These are phyloP conservation scores for Yamadazyma phyllophila DNA, from an alignment of 805 yeast genomes.

Conservation along the genomic window DNA sequence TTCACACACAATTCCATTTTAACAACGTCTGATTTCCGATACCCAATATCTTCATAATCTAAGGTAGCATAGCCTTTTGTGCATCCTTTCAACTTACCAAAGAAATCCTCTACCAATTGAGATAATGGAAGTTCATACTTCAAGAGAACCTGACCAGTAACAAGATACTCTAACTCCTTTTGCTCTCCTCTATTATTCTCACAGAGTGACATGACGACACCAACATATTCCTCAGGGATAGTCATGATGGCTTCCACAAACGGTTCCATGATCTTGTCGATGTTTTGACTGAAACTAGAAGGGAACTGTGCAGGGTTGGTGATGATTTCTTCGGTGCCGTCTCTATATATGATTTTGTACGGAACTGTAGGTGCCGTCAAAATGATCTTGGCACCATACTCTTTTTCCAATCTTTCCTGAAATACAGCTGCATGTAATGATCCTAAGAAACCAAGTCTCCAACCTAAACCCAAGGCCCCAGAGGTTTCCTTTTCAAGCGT, in stretches of 20 bases:
- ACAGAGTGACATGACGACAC: constrained; percentile 82
- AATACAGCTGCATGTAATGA: constrained; percentile 94
- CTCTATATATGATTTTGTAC: constrained; percentile 66
- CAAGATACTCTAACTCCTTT: constrained; percentile 69
- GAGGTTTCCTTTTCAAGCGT: constrained; percentile 88
- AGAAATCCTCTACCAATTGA: constrained; percentile 90
- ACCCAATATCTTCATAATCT: constrained; percentile 94
- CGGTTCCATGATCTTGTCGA: constrained; percentile 69
- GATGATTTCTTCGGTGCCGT: constrained; percentile 63
- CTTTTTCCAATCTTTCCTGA: constrained; percentile 86
- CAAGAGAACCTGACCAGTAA: constrained; percentile 77
- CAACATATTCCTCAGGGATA: constrained; percentile 85
- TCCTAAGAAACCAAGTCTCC: constrained; percentile 95
- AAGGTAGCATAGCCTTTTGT: constrained; percentile 92
- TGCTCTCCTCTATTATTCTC: constrained; percentile 83
- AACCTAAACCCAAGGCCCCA: constrained; percentile 93
- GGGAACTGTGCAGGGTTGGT: constrained; percentile 96
- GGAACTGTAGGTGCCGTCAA: constrained; percentile 97
- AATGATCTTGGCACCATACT: constrained; percentile 88
- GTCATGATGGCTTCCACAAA: constrained; percentile 88
- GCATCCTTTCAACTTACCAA: constrained; percentile 85
- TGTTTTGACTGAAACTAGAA: constrained; percentile 48
- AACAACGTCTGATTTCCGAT: constrained; percentile 72
- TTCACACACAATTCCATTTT: constrained; percentile 88
- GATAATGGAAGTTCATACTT: constrained; percentile 83